Base-by-base conservation (phyloP, 208 protist genomes). In the Trypanosoma mega region DNA sequence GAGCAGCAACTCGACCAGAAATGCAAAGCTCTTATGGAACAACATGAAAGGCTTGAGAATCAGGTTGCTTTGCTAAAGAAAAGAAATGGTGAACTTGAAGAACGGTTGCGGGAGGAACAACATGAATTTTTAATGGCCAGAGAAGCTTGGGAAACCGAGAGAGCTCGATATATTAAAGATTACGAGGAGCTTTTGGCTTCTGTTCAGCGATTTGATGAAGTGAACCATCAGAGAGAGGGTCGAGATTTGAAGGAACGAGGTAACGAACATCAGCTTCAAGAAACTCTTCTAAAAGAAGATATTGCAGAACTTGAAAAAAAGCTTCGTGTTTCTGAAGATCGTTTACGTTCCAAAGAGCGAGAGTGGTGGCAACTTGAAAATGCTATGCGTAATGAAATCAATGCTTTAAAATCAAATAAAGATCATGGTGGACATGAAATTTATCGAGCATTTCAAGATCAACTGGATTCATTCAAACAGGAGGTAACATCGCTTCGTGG, bases 1-100 rank as follows among this genome's bases (percentile, higher is more conserved):
- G 76, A 80, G 12, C 67, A 77, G 18, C 74, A 85, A 34, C 56
- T 90, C n/a, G 82, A 93, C 31, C 82, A 93, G 24, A 85, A 86
- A 53, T 87, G 82, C 50, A 83, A 64, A 44, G 78, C 73, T 31
- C 63, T 79, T 9, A 63, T 78, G 29, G 48, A 72, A 18, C 34
- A 44, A 14, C 46, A 85, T 31, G 82, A 81, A 58, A 64, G 47
- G 18, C 44, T 66, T 41, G 76, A 76, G 18, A 53, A 47, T 27
- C 69, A 69, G 47, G 57, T 61, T 3, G 12, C 23, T 16, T 20
- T 33, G 12, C 43, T 64, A 1, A 55, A 61, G 36, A 72, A 78
- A 8, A 36, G 43, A 31, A 68, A 76, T 33, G 65, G 37, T 31
- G 85, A 85, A 46, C 63, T 81, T 0, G 59, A 73, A 39, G 74